These are phyloP conservation scores for Fragaria nilgerrensis DNA, from an alignment of 306 rosid genomes.

Conservation along the genomic window DNA sequence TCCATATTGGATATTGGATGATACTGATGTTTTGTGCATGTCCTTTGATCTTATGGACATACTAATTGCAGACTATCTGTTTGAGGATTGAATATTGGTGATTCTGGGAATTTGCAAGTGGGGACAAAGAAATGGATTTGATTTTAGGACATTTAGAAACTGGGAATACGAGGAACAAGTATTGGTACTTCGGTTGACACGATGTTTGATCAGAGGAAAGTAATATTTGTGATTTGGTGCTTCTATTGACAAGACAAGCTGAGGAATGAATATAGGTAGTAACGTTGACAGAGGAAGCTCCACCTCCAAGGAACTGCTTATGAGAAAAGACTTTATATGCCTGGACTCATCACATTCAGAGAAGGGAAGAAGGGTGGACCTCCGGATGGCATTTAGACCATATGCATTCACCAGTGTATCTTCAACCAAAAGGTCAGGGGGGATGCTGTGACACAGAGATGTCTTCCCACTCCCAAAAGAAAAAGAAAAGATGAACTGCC, in stretches of 20 bases:
- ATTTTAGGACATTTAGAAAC: background rate
- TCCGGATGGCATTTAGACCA: background rate
- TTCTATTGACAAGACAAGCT: background rate
- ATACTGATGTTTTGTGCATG: background rate
- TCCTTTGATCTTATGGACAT: background rate
- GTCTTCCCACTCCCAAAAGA: background rate
- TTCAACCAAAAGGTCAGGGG: background rate
- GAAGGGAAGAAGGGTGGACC: background rate
- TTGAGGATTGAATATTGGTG: background rate
- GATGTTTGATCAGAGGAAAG: background rate
- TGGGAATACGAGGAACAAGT: background rate
- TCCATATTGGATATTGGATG: background rate
- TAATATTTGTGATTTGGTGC: background rate
- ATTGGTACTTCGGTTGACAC: background rate
- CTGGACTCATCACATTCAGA: background rate
- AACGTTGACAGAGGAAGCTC: slow-evolving; percentile 31
- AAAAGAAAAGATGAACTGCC: background rate
- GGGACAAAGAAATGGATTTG: background rate
- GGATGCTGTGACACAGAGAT: background rate
- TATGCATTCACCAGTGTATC: background rate
- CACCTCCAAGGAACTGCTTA: slow-evolving; percentile 14
- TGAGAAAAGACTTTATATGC: background rate
- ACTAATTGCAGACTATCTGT: background rate
- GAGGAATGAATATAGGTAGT: slow-evolving; percentile 9
- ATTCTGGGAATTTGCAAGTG: background rate